Percentiles rank a stretch among this genome's conserved stretches.
phyloP scores from a whole-genome alignment of 257 asterid genomes.

The Gentiana dahurica region DNA sequence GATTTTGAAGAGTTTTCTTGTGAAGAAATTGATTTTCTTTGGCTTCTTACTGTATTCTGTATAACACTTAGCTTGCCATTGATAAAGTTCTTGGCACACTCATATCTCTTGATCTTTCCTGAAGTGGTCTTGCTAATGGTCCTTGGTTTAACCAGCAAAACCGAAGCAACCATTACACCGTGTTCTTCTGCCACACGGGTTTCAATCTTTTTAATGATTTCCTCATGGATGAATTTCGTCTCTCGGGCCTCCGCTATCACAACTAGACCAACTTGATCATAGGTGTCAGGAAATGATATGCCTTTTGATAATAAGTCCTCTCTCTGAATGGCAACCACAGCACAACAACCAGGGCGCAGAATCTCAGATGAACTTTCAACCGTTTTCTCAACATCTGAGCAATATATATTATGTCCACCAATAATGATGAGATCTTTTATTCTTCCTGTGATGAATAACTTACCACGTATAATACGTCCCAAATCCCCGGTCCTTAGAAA shows the following conservation, averaged over 20 bases:
- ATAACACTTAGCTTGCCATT: conserved; percentile 32
- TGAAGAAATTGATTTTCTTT: conserved; percentile 8
- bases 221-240: conserved; percentile 15
- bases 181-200: conserved; percentile 47
- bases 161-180: conserved; percentile 34
- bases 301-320: conserved; percentile 44
- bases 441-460: conserved; percentile 49
- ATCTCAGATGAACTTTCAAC: conserved; percentile 44
- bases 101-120: conserved; percentile 57
- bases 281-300: conserved; percentile 26
- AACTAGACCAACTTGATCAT: conserved; percentile 50
- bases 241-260: conserved; percentile 51
- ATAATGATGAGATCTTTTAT: conserved; percentile 55
- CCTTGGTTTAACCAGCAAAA: conserved; percentile 40
- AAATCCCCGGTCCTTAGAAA: conserved; percentile 51
- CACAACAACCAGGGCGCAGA: conserved; percentile 61
- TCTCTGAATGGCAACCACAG: conserved; percentile 48
- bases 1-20: conserved; percentile 8
- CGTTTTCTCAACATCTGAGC: conserved; percentile 56
- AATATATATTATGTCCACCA: conserved; percentile 51
- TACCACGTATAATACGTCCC: conserved; percentile 46
- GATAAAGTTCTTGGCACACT: conserved; percentile 38
- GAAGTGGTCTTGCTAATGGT: conserved; percentile 58
- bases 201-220: conserved; percentile 26
- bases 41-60: conserved; percentile 18